phyloP scores from a whole-genome alignment of 2,329 filamentous ascomycete genomes.

The Fusarium mexicanum region DNA sequence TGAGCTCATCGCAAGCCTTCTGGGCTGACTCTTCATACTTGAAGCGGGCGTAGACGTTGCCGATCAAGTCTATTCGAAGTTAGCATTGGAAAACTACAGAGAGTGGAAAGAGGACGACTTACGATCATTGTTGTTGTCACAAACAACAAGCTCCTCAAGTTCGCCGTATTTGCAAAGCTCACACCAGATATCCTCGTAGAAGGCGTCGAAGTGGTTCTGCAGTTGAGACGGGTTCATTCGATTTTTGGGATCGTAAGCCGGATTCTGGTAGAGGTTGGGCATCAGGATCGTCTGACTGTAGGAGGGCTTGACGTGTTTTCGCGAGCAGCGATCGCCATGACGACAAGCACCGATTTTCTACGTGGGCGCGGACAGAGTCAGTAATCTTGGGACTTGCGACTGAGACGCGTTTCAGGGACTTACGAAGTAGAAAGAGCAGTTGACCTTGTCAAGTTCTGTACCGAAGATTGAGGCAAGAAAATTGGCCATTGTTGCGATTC shows the following conservation, averaged over 20 bases:
- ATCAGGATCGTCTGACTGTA: constrained; percentile 98
- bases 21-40: constrained; percentile 99
- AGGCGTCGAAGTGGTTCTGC: constrained; percentile 99
- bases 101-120: constrained; percentile 51
- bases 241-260: constrained; percentile 94
- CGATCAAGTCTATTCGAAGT: constrained; percentile 78
- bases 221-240: constrained; percentile 97
- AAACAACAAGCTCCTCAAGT: constrained; percentile 96
- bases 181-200: constrained; percentile 99
- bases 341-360: constrained; percentile 99
- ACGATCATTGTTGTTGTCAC: constrained; percentile 99
- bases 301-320: constrained; percentile 98
- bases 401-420: constrained; percentile 35
- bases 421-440: constrained; percentile 93
- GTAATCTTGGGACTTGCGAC: constrained; percentile 13
- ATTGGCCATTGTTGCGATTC: constrained; percentile 77
- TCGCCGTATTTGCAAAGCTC: constrained; percentile 99
- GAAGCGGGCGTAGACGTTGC: constrained; percentile 99
- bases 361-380: constrained; percentile 25
- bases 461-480: constrained; percentile 99
- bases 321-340: constrained; percentile 96
- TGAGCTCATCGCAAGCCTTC: constrained; percentile 91
- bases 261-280: constrained; percentile 99
- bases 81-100: constrained; percentile 23
- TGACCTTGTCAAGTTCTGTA: constrained; percentile 99